These are phyloP conservation scores for Coemansia sp. DNA, from an alignment of 192 early-diverging fungal species.

Conservation along the genomic window DNA sequence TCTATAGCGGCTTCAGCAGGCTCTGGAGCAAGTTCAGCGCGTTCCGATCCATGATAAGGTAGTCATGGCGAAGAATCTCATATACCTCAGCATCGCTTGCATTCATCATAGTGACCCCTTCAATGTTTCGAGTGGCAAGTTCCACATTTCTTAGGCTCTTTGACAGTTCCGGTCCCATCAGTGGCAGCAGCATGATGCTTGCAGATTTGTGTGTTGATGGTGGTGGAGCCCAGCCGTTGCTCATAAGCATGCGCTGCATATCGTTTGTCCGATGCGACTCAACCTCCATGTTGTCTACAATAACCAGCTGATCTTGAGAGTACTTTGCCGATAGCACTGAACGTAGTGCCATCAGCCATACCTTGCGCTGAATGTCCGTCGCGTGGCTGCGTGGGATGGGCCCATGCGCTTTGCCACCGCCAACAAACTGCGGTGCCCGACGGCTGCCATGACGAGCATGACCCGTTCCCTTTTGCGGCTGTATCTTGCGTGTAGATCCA, in stretches of 20 bases:
- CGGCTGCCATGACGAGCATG: constrained; percentile 82
- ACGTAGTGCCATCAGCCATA: constrained; percentile 80
- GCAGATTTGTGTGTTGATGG: constrained; percentile 17
- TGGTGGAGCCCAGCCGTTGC: constrained; percentile 42
- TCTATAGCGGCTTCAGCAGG: constrained; percentile 51
- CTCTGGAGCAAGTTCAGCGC: constrained; percentile 62
- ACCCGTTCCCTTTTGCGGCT: constrained; percentile 92
- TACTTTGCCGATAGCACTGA: constrained; percentile 86
- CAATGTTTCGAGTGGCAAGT: constrained; percentile 63
- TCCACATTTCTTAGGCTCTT: constrained; percentile 53
- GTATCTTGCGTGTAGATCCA: constrained; percentile 75
- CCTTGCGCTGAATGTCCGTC: constrained; percentile 81
- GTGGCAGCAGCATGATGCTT: constrained; percentile 37
- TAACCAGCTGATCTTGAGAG: constrained; percentile 79
- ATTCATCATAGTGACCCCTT: constrained; percentile 57
- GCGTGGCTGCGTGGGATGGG: constrained; percentile 82
- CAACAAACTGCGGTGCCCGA: constrained; percentile 82
- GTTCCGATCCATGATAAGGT: constrained; percentile 64
- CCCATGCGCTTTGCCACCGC: constrained; percentile 87
- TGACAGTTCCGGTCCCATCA: constrained; percentile 36
- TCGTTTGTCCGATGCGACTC: constrained; percentile 61
- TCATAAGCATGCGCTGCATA: constrained; percentile 44
- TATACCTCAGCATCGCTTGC: constrained; percentile 67
- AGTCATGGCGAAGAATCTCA: constrained; percentile 65
- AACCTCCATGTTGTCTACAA: constrained; percentile 71